Evolutionary conservation across 176 grass and related monocot species (phyloP).

Genomic region (Eragrostis nindensis): DNA sequence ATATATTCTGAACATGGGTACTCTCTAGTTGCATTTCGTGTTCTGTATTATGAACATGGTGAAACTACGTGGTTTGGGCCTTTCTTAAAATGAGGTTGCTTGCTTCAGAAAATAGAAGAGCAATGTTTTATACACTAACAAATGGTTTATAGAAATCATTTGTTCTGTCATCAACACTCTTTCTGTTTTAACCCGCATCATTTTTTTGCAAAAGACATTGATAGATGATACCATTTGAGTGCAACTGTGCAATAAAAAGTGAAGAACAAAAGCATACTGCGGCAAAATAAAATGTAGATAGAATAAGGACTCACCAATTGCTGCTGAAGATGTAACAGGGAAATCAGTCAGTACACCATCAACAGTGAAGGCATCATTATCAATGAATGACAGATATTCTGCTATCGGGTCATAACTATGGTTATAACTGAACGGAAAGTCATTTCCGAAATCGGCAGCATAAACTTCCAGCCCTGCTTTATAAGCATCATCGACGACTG

Average conservation of each 20-base stretch:
- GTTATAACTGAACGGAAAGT: constrained; percentile 75
- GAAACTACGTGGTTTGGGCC: not conserved
- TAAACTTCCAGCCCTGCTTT: constrained; percentile 88
- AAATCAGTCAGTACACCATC: constrained; percentile 93
- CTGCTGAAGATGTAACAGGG: constrained; percentile 75
- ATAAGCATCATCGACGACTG: constrained; percentile 80
- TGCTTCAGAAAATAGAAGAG: not conserved
- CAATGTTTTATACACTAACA: not conserved
- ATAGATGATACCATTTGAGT: not conserved
- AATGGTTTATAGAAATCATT: not conserved
- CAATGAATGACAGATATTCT: constrained; percentile 77
- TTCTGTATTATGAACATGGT: not conserved
- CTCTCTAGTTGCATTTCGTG: not conserved
- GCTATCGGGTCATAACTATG: constrained; percentile 84
- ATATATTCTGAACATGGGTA: constrained; percentile 13
- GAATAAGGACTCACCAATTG: constrained; percentile 59
- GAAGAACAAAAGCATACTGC: not conserved
- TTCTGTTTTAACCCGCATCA: constrained; percentile 2
- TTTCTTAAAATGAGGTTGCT: not conserved
- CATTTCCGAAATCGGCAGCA: constrained; percentile 83
- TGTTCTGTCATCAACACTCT: not conserved
- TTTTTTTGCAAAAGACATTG: not conserved
- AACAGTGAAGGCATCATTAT: constrained; percentile 84
- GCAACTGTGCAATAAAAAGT: not conserved
- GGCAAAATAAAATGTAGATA: constrained; percentile 4